A percentile compares a stretch with the other conserved stretches of the same genome.
Evolutionary conservation across 352 stramenopile species (phyloP).

Genomic region (Phytopythium chamaehyphon): DNA sequence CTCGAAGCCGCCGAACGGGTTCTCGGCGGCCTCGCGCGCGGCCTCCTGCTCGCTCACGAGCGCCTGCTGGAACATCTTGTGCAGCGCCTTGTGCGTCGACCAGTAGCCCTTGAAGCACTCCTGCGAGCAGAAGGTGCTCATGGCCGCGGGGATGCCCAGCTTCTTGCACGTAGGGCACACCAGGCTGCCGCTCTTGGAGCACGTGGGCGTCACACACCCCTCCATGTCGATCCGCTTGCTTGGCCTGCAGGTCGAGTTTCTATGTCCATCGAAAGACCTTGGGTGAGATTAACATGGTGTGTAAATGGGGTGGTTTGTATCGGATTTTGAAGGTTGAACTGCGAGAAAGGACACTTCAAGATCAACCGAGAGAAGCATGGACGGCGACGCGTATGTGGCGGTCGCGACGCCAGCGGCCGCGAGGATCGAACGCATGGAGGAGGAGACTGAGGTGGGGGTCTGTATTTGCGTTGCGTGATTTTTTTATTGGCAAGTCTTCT

Average conservation of each 20-base stretch:
- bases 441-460: background rate
- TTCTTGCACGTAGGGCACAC: constrained; percentile 91
- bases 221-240: background rate
- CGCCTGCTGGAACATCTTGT: constrained; percentile 93
- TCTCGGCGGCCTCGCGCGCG: constrained; percentile 7
- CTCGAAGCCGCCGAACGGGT: constrained; percentile 52
- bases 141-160: constrained; percentile 77
- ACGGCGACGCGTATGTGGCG: constrained; percentile 19
- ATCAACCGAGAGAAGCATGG: constrained; percentile 22
- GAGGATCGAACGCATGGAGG: background rate
- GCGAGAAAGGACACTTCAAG: constrained; percentile 8
- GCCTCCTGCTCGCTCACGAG: constrained; percentile 37
- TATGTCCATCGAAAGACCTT: background rate
- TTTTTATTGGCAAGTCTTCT: too few species aligned
- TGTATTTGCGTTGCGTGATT: too few species aligned
- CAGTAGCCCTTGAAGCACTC: constrained; percentile 97
- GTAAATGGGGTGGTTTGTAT: too few species aligned
- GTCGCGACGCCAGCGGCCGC: constrained; percentile 27
- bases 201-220: constrained; percentile 53
- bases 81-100: constrained; percentile 93
- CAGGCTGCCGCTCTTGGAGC: constrained; percentile 78
- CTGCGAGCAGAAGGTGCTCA: constrained; percentile 92
- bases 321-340: too few species aligned
- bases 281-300: constrained; percentile 4
- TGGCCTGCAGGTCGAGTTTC: background rate